Evolutionary conservation across 1,284 basidiomycete species (phyloP).

Genomic region (Trametes polyzona): DNA sequence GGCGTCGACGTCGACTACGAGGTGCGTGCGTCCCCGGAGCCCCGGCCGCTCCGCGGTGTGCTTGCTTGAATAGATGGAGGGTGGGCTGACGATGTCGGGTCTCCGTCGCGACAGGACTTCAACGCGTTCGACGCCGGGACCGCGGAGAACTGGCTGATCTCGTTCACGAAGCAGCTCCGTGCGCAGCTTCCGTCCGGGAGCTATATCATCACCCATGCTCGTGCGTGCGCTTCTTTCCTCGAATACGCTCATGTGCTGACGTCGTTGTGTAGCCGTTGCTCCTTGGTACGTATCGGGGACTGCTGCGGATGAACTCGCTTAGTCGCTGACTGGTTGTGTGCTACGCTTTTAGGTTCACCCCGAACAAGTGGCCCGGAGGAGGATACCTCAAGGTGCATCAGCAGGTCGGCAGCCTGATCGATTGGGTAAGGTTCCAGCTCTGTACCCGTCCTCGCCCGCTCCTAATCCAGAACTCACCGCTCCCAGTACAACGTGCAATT

Average conservation of each 20-base stretch:
- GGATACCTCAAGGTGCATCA: conserved; percentile 64
- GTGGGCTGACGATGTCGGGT: background rate
- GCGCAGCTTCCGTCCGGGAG: conserved; percentile 37
- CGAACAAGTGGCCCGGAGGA: conserved; percentile 54
- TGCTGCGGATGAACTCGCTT: background rate
- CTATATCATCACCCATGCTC: conserved; percentile 43
- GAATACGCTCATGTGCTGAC: background rate
- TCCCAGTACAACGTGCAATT: conserved; percentile 52
- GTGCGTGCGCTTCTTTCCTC: conserved; percentile 28
- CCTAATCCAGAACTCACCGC: background rate
- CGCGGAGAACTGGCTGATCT: conserved; percentile 48
- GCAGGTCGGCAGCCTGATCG: conserved; percentile 52
- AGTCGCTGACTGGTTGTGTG: background rate
- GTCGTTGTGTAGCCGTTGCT: conserved; percentile 44
- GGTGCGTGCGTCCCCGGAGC: conserved; percentile 38
- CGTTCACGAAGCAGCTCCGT: conserved; percentile 46
- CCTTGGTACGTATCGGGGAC: conserved; percentile 45
- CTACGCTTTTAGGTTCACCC: conserved; percentile 48
- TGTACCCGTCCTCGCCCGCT: background rate
- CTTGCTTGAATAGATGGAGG: too few species aligned
- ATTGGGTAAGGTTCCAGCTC: conserved; percentile 40
- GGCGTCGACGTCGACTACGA: conserved; percentile 65
- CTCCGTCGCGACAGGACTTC: conserved; percentile 44
- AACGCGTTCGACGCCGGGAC: conserved; percentile 45
- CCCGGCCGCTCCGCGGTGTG: too few species aligned